These are phyloP conservation scores for Coriolopsis trogii DNA, from an alignment of 1,284 basidiomycete genomes.

Conservation along the genomic window DNA sequence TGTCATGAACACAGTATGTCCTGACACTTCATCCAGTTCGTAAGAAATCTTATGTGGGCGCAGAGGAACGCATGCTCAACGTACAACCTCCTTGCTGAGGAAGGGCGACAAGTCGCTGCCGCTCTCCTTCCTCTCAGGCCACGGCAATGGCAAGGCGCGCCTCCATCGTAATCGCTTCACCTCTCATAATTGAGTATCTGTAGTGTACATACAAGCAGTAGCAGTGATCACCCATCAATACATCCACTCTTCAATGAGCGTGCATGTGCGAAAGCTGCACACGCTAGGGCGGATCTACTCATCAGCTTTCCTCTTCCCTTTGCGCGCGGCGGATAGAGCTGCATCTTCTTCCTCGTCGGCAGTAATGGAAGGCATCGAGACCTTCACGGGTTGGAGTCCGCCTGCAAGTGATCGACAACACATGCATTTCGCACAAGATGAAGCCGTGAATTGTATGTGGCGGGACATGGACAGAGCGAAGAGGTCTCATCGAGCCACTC, in stretches of 20 bases:
- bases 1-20: slow-evolving; percentile 89
- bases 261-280: no score
- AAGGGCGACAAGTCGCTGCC: slow-evolving; percentile 89
- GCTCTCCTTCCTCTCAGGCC: slow-evolving; percentile 76
- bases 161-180: slow-evolving; percentile 9
- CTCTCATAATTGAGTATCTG: neutral
- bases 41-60: neutral
- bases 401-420: slow-evolving; percentile 41
- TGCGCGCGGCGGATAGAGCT: slow-evolving; percentile 29
- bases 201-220: neutral
- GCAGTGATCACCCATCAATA: neutral
- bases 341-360: slow-evolving; percentile 50
- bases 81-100: slow-evolving; percentile 91
- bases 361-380: slow-evolving; percentile 42
- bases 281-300: neutral
- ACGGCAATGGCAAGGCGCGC: slow-evolving; percentile 42
- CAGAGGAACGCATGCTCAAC: slow-evolving; percentile 93
- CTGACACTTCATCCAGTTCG: neutral
- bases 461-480: neutral
- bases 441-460: neutral
- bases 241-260: no score
- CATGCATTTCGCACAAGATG: slow-evolving; percentile 9
- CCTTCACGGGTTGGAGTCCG: slow-evolving; percentile 44
- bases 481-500: no score
- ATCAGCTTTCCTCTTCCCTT: slow-evolving; percentile 51